Evolutionary conservation across 768 basidiomycete species (phyloP), one percentile per base, ranked within the genome.

Genomic region (Amanita phalloides): DNA sequence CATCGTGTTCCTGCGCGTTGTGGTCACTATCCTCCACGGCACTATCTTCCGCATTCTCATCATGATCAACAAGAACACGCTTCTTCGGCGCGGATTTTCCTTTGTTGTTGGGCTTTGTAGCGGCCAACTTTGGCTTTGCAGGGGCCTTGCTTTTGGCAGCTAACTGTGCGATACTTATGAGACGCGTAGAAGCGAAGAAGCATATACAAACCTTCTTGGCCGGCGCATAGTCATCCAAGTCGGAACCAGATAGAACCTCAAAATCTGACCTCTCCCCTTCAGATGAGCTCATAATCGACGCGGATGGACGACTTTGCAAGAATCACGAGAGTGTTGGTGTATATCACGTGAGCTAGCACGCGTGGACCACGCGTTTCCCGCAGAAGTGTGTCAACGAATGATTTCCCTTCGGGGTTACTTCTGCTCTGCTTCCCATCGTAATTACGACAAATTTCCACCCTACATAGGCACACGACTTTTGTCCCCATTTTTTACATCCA

Each of bases 201-300:
- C 25, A 13, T 17, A 8, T 48, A 62, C 68, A 42, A 45, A 70
- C 71, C 68, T 79, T 80, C 74, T 81, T 83, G 14, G 73, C 70
- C 4, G 84, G 84, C 23, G 71, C 74, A 62, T 79, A 87, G 59
- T 73, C 79, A 0, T 89, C 87, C 13, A 82, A 86, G 48, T 84
- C 87, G 25, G 75, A 77, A 3, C 68, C 79, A 46, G 81, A 82
- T 23, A 78, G 57, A 57, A 75, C 64, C 55, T 79, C 75, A 45
- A 85, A 58, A 56, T 81, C 78, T 47, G 82, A 88, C 57, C 74
- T 78, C 66, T 90, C 87, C 47, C 66, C 76, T 61, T 84, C 85
- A 9, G 84, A 84, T 50, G 83, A 84, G 66, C 81, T 85, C 87
- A 89, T 88, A 38, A 9, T 25, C 8, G 25, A 23, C 9, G n/a